These are phyloP conservation scores for Fragosphaeria purpurea DNA, from an alignment of 2,329 filamentous ascomycete species.

Conservation along the genomic window DNA sequence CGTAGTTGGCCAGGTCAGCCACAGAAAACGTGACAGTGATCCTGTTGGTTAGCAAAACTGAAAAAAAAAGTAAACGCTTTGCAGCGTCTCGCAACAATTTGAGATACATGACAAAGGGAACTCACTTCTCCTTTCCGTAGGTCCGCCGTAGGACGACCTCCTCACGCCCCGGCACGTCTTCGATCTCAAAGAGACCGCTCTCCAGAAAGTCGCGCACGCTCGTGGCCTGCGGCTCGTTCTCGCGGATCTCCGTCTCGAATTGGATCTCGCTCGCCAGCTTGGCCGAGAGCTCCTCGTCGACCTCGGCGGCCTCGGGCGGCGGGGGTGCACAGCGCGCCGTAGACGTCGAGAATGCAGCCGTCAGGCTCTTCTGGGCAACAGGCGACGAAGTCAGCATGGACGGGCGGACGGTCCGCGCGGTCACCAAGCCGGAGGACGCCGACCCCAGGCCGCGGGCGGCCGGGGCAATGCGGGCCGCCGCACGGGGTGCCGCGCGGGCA, in stretches of 20 bases:
- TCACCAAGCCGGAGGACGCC: conserved; percentile 20
- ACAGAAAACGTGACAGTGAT: conserved; percentile 73
- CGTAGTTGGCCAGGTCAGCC: conserved; percentile 63
- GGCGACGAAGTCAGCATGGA: neutral
- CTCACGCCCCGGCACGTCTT: conserved; percentile 75
- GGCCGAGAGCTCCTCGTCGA: conserved; percentile 69
- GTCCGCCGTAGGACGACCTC: conserved; percentile 76
- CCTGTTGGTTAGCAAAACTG: conserved; percentile 16
- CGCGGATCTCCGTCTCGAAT: conserved; percentile 74
- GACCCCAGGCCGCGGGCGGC: conserved; percentile 41
- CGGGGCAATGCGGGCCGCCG: conserved; percentile 46
- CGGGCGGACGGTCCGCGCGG: neutral
- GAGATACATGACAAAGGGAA: conserved; percentile 6
- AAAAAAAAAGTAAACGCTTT: neutral
- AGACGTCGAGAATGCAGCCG: conserved; percentile 42
- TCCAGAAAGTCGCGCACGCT: conserved; percentile 82
- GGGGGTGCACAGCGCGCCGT: conserved; percentile 27
- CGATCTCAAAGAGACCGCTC: conserved; percentile 72
- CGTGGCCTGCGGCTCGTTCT: conserved; percentile 59
- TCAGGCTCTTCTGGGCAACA: conserved; percentile 25
- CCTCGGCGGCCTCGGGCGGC: conserved; percentile 30
- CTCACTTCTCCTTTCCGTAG: conserved; percentile 81
- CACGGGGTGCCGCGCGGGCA: conserved; percentile 57
- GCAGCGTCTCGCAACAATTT: too few relatives aligned
- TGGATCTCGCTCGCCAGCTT: conserved; percentile 80